Conservation (phyloP, 2,329 filamentous ascomycete species). For the Colletotrichum graminicola region DNA sequence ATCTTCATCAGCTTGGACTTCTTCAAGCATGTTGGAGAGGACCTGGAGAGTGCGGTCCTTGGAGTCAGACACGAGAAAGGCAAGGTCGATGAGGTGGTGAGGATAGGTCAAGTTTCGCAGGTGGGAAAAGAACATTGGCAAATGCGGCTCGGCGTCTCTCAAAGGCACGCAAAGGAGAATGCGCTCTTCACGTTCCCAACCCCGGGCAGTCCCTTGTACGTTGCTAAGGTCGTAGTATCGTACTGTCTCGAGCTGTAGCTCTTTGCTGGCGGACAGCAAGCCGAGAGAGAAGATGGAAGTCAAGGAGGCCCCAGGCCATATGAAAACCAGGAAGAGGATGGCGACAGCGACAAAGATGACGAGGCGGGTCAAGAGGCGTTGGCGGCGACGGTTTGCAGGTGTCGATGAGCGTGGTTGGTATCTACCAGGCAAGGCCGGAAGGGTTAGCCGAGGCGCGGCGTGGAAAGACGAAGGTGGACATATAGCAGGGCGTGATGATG, state of each 20-base stretch:
- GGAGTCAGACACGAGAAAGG: constrained; percentile 96
- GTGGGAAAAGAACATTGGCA: constrained; percentile 99
- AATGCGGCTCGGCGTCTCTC: constrained; percentile 89
- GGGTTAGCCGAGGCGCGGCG: constrained; percentile 42
- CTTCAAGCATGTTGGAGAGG: constrained; percentile 79
- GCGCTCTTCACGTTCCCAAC: constrained; percentile 96
- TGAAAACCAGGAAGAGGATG: constrained; percentile 78
- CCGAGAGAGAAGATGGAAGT: constrained; percentile 77
- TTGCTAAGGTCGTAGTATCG: constrained; percentile 96
- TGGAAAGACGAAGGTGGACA: constrained; percentile 10
- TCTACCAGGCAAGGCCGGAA: constrained; percentile 59
- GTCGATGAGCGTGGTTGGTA: constrained; percentile 88
- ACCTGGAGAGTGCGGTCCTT: constrained; percentile 89
- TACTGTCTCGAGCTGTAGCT: constrained; percentile 90
- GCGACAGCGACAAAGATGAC: constrained; percentile 66
- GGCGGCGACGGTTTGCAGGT: constrained; percentile 77
- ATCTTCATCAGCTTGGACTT: constrained; percentile 84
- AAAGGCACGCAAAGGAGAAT: constrained; percentile 95
- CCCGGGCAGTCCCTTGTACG: constrained; percentile 89
- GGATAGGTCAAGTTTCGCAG: constrained; percentile 97
- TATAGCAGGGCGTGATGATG: not conserved
- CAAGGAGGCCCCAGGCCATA: constrained; percentile 75
- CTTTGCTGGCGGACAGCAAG: constrained; percentile 74
- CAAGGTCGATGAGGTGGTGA: constrained; percentile 94
- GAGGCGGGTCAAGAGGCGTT: constrained; percentile 78